Evolutionary conservation across 1,139 yeast species (phyloP), one percentile per base, ranked within the genome.

Genomic region (Kluyveromyces marxianus): DNA sequence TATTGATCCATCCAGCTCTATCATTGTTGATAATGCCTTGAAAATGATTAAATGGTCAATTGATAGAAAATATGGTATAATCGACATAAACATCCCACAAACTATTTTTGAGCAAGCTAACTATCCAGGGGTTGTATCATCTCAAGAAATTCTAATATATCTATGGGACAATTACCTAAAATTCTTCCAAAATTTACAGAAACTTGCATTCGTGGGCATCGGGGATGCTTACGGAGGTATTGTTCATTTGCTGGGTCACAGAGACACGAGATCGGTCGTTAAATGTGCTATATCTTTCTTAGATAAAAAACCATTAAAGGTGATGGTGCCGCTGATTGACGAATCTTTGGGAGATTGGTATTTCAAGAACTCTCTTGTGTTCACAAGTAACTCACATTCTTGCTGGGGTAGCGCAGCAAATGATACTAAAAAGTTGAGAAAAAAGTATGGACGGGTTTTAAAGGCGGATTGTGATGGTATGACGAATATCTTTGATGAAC

Each of bases 111-210:
- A 66, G 35, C 74, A 70, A 44, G 71, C 69, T 40, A 63, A 68
- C 34, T 82, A 81, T 56, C 80, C 80, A 52, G 81, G 87, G 24
- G 71, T 76, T 36, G 75, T 77, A 8, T 77, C 83, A 38, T 75
- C 95, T 0, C 95, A 88, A 60, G 96, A 89, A 58, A 71, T 85
- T 1, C 63, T 88, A 42, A 67, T 85, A 24, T 86, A 86, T 59
- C 59, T 92, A 25, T 92, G 97, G 97, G 97, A 92, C 63, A 87
- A 89, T 60, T 89, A 88, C 58, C 67, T 92, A 45, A 80, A 85
- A 44, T 85, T 82, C 62, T 87, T 87, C 59, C 75, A 70, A 5
- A 69, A 78, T 46, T 77, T 87, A 44, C 71, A 77, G 41, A 85
- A 85, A 54, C 64, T 94, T 42, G 82, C 88, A 0, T 81, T 92